These are phyloP conservation scores for Candida morakotiae DNA, from an alignment of 805 yeast species.

Conservation along the genomic window DNA sequence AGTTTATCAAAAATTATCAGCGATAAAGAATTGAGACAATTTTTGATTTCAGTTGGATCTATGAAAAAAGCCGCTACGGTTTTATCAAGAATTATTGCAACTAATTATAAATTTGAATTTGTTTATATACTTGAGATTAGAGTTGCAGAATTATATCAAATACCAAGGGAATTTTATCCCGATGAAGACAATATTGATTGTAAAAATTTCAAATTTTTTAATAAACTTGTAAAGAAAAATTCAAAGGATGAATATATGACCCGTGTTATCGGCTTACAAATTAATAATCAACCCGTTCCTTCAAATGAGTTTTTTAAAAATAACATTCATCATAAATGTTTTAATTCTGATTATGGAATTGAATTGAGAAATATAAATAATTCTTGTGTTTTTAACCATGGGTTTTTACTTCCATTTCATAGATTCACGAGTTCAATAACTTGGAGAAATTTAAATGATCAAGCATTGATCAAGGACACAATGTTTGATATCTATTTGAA, in stretches of 20 bases:
- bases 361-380: conserved; percentile 30
- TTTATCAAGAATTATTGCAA: conserved; percentile 34
- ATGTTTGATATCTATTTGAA: conserved; percentile 42
- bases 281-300: conserved; percentile 14
- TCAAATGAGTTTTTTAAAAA: conserved; percentile 27
- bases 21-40: conserved; percentile 28
- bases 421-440: conserved; percentile 41
- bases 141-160: conserved; percentile 42
- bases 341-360: conserved; percentile 52
- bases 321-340: conserved; percentile 39
- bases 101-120: conserved; percentile 33
- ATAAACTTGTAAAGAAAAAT: conserved; percentile 25
- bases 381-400: conserved; percentile 38
- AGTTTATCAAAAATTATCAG: neutral
- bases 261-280: conserved; percentile 44
- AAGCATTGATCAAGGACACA: conserved; percentile 7
- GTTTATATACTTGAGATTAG: conserved; percentile 51
- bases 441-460: conserved; percentile 18
- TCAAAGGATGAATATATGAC: conserved; percentile 38
- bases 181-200: conserved; percentile 39
- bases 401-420: conserved; percentile 51
- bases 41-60: conserved; percentile 32
- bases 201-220: conserved; percentile 38
- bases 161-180: conserved; percentile 43
- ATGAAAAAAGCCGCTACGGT: conserved; percentile 41